Evolutionary conservation across 371 early-diverging fungal genomes (phyloP), one percentile per base, ranked within the genome.

Genomic region (Choanephora cucurbitarum): DNA sequence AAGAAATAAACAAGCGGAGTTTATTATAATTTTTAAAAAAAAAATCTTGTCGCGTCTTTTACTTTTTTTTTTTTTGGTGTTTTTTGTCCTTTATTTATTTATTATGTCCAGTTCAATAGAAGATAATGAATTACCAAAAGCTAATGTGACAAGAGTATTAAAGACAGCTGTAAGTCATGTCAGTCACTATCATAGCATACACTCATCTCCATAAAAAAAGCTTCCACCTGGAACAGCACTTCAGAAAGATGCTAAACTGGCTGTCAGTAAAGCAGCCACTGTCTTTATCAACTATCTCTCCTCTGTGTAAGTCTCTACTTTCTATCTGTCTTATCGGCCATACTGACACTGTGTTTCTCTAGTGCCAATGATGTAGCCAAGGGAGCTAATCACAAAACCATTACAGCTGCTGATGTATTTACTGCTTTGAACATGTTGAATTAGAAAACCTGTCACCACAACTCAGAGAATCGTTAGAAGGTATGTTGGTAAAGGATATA

Each of bases 271-370:
- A 63, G 82, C 84, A 23, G 77, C 82, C 13, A 84, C 84, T 0
- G 73, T 86, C 4, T 86, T 86, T 55, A 81, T 86, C 58, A 86
- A 77, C 49, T 86, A 86, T 47, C 58, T 86, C 11, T 72, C 83
- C 18, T 69, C 83, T 21, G 75, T 82, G 86, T 83, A 81, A 50
- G 57, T 54, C 1, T 19, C 5, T 32, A 21, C 5, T 37, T n/a
- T 18, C 17, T 10, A 13, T 24, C 23, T 32, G n/a, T n/a, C n/a
- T n/a, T n/a, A n/a, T n/a, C n/a, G n/a, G n/a, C n/a, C n/a, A n/a
- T n/a, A n/a, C n/a, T n/a, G n/a, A n/a, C 13, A 31, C 1, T 18
- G 17, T 49, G 17, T 13, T 41, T 11, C 9, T 15, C 9, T 62
- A 83, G 84, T 28, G 81, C 84, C 10, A 81, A 81, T 22, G 84